These are phyloP conservation scores for Rickenella mellea DNA, from an alignment of 768 basidiomycete genomes.

Conservation along the genomic window DNA sequence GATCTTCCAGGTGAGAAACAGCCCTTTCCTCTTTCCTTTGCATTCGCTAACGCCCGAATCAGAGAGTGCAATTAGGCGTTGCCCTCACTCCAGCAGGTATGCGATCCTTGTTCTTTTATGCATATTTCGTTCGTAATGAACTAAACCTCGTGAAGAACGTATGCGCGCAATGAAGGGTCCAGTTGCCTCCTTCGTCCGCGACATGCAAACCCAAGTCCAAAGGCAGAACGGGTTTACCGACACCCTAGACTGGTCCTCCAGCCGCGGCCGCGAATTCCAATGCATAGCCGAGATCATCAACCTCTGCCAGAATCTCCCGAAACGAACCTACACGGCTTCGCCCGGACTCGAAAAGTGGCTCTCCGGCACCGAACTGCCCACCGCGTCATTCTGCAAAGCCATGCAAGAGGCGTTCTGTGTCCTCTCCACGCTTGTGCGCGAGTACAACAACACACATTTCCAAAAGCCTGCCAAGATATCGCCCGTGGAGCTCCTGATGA, in stretches of 20 bases:
- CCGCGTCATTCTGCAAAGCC: constrained; percentile 18
- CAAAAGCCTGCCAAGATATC: constrained; percentile 40
- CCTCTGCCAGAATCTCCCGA: constrained; percentile 30
- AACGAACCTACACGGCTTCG: constrained; percentile 15
- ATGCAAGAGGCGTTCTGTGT: constrained; percentile 36
- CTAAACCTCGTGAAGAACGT: constrained; percentile 35
- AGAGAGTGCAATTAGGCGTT: constrained; percentile 76
- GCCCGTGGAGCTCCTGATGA: constrained; percentile 60
- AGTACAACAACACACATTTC: constrained; percentile 28
- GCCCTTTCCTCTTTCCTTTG: no score
- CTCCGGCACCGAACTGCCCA: constrained; percentile 15
- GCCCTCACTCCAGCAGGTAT: constrained; percentile 62
- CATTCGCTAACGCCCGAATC: neutral
- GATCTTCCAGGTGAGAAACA: constrained; percentile 65
- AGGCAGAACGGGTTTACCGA: constrained; percentile 26
- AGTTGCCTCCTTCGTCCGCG: constrained; percentile 50
- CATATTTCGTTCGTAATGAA: constrained; percentile 1
- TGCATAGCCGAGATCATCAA: constrained; percentile 46
- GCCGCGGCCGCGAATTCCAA: constrained; percentile 48
- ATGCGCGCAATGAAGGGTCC: constrained; percentile 56
- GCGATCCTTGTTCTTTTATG: constrained; percentile 7
- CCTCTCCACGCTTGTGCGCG: constrained; percentile 34
- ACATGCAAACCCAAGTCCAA: constrained; percentile 38
- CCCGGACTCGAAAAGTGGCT: constrained; percentile 43
- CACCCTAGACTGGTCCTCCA: constrained; percentile 40